Evolutionary conservation across 202 grass and related monocot genomes (phyloP), one percentile per base, ranked within the genome.

Genomic region (Zizania palustris): DNA sequence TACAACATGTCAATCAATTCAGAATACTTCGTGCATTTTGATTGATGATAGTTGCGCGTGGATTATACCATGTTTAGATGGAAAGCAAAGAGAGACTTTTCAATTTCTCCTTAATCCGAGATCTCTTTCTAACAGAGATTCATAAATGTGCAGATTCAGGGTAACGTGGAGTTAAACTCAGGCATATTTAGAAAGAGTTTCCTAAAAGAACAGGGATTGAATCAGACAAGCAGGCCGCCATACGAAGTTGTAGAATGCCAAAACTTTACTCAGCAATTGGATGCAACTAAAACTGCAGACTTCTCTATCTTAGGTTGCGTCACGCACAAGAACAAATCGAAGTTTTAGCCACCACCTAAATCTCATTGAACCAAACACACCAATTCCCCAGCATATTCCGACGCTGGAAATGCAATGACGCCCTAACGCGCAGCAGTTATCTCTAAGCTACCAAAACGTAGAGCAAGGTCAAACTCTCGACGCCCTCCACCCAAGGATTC

Each of bases 291-390:
- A 57, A 18, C 2, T 56, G 7, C 14, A 60, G 20, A 22, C 4
- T 35, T 43, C 11, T 78, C 20, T 69, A 59, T 10, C 16, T 21
- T 21, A 69, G 21, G 41, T 59, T 68, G 51, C 9, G 14, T 33
- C 54, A 68, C 20, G 20, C 50, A 20, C 28, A 61, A 59, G 45
- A 16, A 35, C 36, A 56, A 33, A 22, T 10, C 1, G 0, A 44
- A 74, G 10, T 7, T 15, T 10, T 69, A 71, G 15, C 39, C 42
- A 13, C 16, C 22, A 71, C 53, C 61, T 68, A 49, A 38, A 53
- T 7, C 37, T 62, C 61, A 73, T 62, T 81, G 6, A 57, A 54
- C 65, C 42, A 72, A 18, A 28, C 38, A 45, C 67, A 15, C 28
- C 3, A 63, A 62, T n/a, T 20, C 35, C 34, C 44, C n/a, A 22